Evolutionary conservation across 306 rosid genomes (phyloP).

Genomic region (Amphicarpaea edgeworthii): DNA sequence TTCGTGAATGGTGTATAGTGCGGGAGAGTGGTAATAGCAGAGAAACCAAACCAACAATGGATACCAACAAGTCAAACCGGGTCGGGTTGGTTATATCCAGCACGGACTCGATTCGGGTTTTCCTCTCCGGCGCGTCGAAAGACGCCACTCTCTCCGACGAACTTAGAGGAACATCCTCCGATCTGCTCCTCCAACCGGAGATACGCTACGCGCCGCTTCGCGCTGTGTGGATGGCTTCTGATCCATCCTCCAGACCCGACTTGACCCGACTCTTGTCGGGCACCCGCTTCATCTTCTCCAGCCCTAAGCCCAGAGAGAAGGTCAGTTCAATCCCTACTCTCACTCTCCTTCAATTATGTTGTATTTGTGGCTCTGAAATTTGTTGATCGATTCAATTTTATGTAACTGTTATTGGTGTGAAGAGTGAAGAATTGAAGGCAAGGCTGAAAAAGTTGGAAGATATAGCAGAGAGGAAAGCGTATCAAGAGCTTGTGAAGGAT

Average conservation of each 20-base stretch:
- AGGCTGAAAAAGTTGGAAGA: slow-evolving; percentile 75
- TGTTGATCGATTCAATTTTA: background rate
- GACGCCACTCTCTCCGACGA: slow-evolving; percentile 60
- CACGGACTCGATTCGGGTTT: slow-evolving; percentile 57
- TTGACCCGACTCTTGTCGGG: slow-evolving; percentile 63
- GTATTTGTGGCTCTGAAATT: background rate
- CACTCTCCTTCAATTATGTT: background rate
- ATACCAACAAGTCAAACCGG: slow-evolving; percentile 13
- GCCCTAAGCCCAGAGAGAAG: slow-evolving; percentile 90
- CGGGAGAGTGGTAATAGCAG: background rate
- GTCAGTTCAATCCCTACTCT: slow-evolving; percentile 41
- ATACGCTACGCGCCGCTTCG: slow-evolving; percentile 66
- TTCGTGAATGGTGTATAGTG: background rate
- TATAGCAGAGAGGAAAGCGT: slow-evolving; percentile 81
- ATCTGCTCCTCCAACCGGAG: slow-evolving; percentile 54
- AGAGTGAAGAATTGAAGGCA: slow-evolving; percentile 89
- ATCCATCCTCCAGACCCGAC: slow-evolving; percentile 54
- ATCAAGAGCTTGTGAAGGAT: slow-evolving; percentile 87
- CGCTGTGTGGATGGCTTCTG: slow-evolving; percentile 65
- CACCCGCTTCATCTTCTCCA: slow-evolving; percentile 58
- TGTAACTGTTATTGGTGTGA: background rate
- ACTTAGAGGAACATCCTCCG: slow-evolving; percentile 64
- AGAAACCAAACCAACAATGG: slow-evolving; percentile 34
- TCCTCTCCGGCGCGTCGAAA: slow-evolving; percentile 64
- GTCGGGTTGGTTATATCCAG: slow-evolving; percentile 65